Conservation (phyloP, 345 rosid species). For the Melastoma malabathricum region DNA sequence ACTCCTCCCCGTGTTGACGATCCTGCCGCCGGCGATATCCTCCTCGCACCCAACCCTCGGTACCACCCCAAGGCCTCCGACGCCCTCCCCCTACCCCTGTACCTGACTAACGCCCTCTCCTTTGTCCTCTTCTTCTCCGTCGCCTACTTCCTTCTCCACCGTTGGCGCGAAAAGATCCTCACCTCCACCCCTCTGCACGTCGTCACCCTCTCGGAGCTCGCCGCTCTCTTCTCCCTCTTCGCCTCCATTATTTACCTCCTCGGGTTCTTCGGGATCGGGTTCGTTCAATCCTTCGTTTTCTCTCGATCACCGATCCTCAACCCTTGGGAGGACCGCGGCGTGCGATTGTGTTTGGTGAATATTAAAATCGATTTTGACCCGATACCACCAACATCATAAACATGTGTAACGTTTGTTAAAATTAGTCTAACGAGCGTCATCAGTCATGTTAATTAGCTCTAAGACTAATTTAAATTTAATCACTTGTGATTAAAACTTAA, state of each 20-base stretch:
- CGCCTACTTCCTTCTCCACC: constrained; percentile 36
- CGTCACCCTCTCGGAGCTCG: constrained; percentile 27
- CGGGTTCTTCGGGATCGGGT: constrained; percentile 73
- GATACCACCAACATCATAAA: too few species aligned
- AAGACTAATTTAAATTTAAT: too few species aligned
- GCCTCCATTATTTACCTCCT: constrained; percentile 66
- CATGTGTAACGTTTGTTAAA: too few species aligned
- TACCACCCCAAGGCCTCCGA: constrained; percentile 22
- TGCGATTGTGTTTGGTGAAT: constrained; percentile 31
- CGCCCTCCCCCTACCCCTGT: constrained; percentile 31
- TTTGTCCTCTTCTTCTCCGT: constrained; percentile 35
- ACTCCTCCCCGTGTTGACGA: neutral
- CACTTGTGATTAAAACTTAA: too few species aligned
- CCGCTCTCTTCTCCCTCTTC: constrained; percentile 26
- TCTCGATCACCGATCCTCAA: constrained; percentile 16
- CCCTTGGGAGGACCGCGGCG: constrained; percentile 24
- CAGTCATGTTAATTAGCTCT: too few species aligned
- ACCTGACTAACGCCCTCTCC: constrained; percentile 31
- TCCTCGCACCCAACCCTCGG: neutral
- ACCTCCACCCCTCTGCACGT: constrained; percentile 63
- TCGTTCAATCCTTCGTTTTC: constrained; percentile 55
- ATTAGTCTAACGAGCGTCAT: too few species aligned
- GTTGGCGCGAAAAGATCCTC: constrained; percentile 38
- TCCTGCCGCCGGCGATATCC: constrained; percentile 13
- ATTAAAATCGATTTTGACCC: too few species aligned